A percentile compares a stretch with the other conserved stretches of the same genome.
Conservation (phyloP, 768 basidiomycete genomes). For the Tephrocybe sp. region DNA sequence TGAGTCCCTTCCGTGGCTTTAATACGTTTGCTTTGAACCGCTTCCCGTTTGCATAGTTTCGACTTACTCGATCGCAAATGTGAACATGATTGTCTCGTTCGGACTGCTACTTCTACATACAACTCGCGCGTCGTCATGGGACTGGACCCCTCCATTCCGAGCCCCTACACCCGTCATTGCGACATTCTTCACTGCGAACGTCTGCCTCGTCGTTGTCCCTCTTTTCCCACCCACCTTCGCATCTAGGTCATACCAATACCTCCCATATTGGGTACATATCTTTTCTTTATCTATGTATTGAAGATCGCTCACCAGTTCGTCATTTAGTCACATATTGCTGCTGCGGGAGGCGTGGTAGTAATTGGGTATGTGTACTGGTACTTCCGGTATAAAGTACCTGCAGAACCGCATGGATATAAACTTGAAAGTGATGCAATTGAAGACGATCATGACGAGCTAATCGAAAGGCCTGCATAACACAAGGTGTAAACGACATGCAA, state of each 20-base stretch:
- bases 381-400: conserved; percentile 45
- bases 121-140: conserved; percentile 27
- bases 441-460: not conserved
- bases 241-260: conserved; percentile 45
- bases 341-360: conserved; percentile 39
- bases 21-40: not conserved
- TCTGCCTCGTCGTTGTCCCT: conserved; percentile 57
- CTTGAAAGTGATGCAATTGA: conserved; percentile 29
- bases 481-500: not conserved
- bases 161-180: conserved; percentile 44
- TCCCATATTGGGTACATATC: conserved; percentile 68
- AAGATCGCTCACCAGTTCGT: not conserved
- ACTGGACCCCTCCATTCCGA: conserved; percentile 65
- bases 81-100: conserved; percentile 56
- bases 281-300: not conserved
- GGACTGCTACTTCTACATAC: conserved; percentile 60
- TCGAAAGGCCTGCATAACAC: not conserved
- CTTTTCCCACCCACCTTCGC: conserved; percentile 56
- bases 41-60: conserved; percentile 36
- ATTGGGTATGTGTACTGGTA: conserved; percentile 57
- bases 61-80: conserved; percentile 52
- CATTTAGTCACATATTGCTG: conserved; percentile 42
- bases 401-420: conserved; percentile 40
- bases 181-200: conserved; percentile 60
- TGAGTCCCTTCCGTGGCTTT: conserved; percentile 28